Evolutionary conservation across 2,329 filamentous ascomycete genomes (phyloP), one percentile per base, ranked within the genome.

Genomic region (Neospermospora avenae): DNA sequence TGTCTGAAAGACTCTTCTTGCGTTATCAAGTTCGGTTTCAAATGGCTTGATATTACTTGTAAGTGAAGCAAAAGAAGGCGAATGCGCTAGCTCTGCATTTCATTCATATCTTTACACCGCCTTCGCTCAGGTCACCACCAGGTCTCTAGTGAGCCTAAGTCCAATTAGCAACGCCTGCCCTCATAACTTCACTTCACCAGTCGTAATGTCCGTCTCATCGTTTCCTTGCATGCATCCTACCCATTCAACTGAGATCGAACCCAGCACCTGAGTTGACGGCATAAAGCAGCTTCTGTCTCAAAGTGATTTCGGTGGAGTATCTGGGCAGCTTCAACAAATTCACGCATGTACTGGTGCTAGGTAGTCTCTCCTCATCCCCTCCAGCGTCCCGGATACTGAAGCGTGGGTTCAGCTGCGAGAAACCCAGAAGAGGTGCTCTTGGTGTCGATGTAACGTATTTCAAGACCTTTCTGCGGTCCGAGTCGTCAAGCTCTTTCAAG

Each of bases 401-500:
- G 41, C 81, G 80, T 2, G 95, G 95, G 59, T 87, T 89, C 65
- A 99, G 77, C 70, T 95, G 89, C 18, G 85, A 85, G 72, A 99
- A 99, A 0, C 95, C 95, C 3, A 98, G 77, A 46, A 99, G 77
- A 2, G 95, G 95, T 31, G 93, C 93, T 39, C 95, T 82, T 0
- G 95, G 93, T 10, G 95, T 97, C 28, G 89, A 93, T 4, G 93
- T 99, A 49, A 98, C 95, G 68, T 97, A 99, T 71, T 96, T 96
- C 65, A 99, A 81, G 61, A 99, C 90, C 59, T 93, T 90, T 24
- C 92, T 81, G 3, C 91, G 82, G 72, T 98, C 90, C 22, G 80
- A 80, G 69, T 97, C 93, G 10, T 81, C 81, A 63, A 99, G 82
- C 3, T 79, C 78, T 58, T 84, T 81, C 86, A 99, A 88, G 51